phyloP scores from a whole-genome alignment of 306 rosid species.

The Gastrolobium villosum region DNA sequence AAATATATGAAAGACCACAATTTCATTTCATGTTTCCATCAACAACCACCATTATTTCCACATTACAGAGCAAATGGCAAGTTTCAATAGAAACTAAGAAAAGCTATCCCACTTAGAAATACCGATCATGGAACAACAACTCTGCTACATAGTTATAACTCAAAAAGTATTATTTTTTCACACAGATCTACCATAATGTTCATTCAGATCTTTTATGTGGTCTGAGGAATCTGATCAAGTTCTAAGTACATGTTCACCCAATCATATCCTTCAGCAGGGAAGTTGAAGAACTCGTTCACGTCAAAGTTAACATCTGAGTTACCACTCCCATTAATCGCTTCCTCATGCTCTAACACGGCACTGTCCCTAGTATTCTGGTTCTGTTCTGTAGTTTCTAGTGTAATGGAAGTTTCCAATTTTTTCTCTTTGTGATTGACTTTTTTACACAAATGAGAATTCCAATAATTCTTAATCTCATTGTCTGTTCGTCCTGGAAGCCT shows the following conservation, averaged over 20 bases:
- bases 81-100: neutral
- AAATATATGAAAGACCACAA: neutral
- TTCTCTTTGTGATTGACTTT: constrained; percentile 49
- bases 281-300: constrained; percentile 64
- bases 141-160: too few species aligned
- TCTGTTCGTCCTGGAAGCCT: constrained; percentile 81
- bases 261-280: constrained; percentile 57
- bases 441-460: constrained; percentile 85
- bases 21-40: constrained; percentile 22
- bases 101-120: neutral
- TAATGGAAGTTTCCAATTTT: constrained; percentile 25
- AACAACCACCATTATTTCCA: neutral
- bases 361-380: constrained; percentile 25
- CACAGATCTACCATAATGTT: constrained; percentile 14
- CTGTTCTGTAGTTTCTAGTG: constrained; percentile 40
- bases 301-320: constrained; percentile 52
- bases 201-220: constrained; percentile 1
- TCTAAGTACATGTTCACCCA: constrained; percentile 68
- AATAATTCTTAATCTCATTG: constrained; percentile 75
- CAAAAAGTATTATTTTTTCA: neutral
- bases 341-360: constrained; percentile 32
- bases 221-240: constrained; percentile 48
- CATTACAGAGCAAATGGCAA: constrained; percentile 4
- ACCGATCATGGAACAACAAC: neutral
- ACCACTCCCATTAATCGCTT: neutral